Conservation (phyloP, 1,139 yeast genomes). For the Blastobotrys buckinghamii region DNA sequence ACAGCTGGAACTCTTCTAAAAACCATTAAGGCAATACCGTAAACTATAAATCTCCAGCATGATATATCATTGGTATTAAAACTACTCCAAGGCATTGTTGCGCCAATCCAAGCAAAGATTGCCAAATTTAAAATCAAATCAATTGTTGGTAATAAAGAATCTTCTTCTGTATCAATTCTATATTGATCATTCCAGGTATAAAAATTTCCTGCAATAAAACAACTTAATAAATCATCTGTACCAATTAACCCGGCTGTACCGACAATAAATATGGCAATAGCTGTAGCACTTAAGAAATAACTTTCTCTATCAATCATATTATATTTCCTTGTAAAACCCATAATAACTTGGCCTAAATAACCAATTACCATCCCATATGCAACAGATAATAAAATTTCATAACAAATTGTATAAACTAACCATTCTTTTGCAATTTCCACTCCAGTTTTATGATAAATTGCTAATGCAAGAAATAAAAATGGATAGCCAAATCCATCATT, state of each 20-base stretch:
- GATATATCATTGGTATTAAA: constrained; percentile 23
- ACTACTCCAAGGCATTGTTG: constrained; percentile 35
- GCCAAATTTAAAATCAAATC: constrained; percentile 34
- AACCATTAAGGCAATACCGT: constrained; percentile 30
- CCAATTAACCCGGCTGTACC: constrained; percentile 35
- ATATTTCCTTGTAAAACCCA: constrained; percentile 25
- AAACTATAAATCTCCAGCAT: constrained; percentile 33
- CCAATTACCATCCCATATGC: constrained; percentile 35
- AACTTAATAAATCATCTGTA: constrained; percentile 37
- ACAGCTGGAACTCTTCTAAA: constrained; percentile 36
- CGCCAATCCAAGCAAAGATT: constrained; percentile 36
- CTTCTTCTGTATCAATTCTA: constrained; percentile 29
- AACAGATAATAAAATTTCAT: constrained; percentile 34
- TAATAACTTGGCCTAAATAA: constrained; percentile 26
- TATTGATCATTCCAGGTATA: constrained; percentile 35
- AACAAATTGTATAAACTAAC: constrained; percentile 34
- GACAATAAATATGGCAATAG: constrained; percentile 67
- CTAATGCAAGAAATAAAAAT: constrained; percentile 34
- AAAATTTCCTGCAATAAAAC: constrained; percentile 34
- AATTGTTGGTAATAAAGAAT: constrained; percentile 28
- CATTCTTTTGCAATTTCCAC: constrained; percentile 32
- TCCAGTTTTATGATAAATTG: constrained; percentile 28
- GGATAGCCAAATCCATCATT: constrained; percentile 41
- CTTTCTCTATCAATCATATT: constrained; percentile 41
- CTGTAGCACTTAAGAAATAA: constrained; percentile 67